Percentiles rank a stretch among this genome's conserved stretches.
phyloP scores from a whole-genome alignment of 2,329 filamentous ascomycete genomes.

The Albophoma yamanashiensis region DNA sequence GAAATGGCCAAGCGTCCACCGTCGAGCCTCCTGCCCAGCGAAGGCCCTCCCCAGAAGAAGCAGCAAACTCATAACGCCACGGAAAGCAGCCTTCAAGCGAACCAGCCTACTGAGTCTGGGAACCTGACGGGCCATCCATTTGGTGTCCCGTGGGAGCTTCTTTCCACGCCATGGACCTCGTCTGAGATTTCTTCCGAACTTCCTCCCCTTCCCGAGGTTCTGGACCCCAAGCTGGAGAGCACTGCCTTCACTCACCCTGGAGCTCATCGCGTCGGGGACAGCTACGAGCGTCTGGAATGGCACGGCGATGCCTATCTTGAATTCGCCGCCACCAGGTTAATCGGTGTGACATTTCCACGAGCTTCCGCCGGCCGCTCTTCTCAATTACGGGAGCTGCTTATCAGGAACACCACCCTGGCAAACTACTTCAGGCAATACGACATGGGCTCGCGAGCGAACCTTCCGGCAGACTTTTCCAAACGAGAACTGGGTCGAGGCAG shows the following conservation, averaged over 20 bases:
- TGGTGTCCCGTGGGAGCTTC: not conserved
- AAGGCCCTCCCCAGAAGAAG: conserved; percentile 4
- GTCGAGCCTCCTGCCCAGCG: not conserved
- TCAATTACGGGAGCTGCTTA: conserved; percentile 65
- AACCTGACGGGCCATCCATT: not conserved
- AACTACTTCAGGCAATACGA: conserved; percentile 60
- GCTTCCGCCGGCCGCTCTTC: conserved; percentile 59
- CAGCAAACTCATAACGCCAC: not conserved
- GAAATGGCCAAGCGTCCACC: conserved; percentile 27
- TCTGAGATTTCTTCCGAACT: conserved; percentile 34
- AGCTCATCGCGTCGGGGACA: conserved; percentile 14
- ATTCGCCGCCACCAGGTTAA: conserved; percentile 61
- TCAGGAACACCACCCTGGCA: conserved; percentile 71
- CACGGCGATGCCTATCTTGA: conserved; percentile 82
- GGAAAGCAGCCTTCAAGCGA: not conserved
- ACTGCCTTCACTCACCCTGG: conserved; percentile 60
- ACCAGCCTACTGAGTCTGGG: not conserved
- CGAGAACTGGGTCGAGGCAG: conserved; percentile 12
- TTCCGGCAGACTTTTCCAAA: conserved; percentile 35
- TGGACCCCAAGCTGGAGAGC: conserved; percentile 46
- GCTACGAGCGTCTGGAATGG: conserved; percentile 80
- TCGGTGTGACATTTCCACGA: conserved; percentile 60
- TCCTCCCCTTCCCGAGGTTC: conserved; percentile 51
- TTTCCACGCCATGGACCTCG: conserved; percentile 36
- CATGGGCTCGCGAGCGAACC: conserved; percentile 52